phyloP scores from a whole-genome alignment of 2,329 filamentous ascomycete genomes.

The Nigrospora osmanthi region DNA sequence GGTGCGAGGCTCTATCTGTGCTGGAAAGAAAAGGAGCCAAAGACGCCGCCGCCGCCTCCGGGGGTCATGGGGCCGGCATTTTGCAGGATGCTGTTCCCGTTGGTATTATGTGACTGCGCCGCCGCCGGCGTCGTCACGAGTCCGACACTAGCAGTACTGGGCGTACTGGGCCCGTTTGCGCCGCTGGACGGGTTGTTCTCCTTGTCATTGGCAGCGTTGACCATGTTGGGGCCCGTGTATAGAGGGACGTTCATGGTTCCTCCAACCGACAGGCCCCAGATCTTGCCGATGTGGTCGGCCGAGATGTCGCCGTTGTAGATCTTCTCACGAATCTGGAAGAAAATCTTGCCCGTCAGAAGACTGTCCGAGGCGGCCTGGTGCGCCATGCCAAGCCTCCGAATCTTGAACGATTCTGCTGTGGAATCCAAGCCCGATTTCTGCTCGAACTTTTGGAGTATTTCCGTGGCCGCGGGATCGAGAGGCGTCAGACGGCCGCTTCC shows the following conservation, averaged over 20 bases:
- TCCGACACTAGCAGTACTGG: constrained; percentile 56
- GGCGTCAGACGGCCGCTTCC: constrained; percentile 55
- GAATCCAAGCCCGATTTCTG: constrained; percentile 89
- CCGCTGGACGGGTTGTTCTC: constrained; percentile 34
- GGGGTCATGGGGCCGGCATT: constrained; percentile 70
- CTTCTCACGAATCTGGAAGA: constrained; percentile 84
- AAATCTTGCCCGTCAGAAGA: constrained; percentile 85
- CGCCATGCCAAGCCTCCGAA: constrained; percentile 78
- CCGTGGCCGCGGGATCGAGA: constrained; percentile 55
- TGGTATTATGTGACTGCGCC: constrained; percentile 46
- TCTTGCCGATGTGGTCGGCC: constrained; percentile 77
- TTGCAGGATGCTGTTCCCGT: constrained; percentile 50
- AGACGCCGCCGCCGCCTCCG: constrained; percentile 61
- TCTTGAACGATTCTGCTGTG: constrained; percentile 85
- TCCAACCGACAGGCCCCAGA: constrained; percentile 82
- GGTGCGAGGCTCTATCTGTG: background rate
- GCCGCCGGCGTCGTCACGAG: constrained; percentile 42
- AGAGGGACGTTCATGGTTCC: constrained; percentile 29
- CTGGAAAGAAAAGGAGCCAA: constrained; percentile 2
- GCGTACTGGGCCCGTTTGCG: constrained; percentile 45
- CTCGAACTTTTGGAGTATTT: constrained; percentile 78
- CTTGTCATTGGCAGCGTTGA: constrained; percentile 8
- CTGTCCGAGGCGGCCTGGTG: constrained; percentile 94
- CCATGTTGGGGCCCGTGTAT: background rate
- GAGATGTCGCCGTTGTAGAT: constrained; percentile 80